Conservation (phyloP, 768 basidiomycete species). For the Lentinula guzmanii region DNA sequence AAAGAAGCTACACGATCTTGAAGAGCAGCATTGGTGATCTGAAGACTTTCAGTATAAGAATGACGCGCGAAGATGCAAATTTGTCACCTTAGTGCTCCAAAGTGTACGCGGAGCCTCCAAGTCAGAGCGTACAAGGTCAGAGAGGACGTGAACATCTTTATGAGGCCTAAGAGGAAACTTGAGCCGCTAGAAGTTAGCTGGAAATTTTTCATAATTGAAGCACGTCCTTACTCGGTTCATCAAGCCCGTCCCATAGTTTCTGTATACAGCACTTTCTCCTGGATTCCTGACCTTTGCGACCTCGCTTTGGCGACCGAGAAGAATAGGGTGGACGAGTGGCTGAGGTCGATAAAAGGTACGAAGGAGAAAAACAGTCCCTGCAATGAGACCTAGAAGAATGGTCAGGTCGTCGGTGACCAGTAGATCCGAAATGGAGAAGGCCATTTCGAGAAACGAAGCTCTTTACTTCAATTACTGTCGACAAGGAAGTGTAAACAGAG, state of each 20-base stretch:
- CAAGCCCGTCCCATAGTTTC: conserved; percentile 84
- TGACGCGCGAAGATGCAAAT: neutral
- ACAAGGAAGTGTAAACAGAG: neutral
- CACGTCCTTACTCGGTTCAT: conserved; percentile 62
- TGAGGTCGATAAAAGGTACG: conserved; percentile 78
- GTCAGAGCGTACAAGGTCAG: conserved; percentile 64
- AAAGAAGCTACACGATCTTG: conserved; percentile 67
- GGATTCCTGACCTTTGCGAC: conserved; percentile 76
- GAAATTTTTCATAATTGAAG: conserved; percentile 10
- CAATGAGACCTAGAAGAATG: conserved; percentile 68
- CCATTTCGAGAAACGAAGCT: conserved; percentile 12
- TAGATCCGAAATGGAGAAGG: conserved; percentile 45
- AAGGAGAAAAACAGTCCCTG: conserved; percentile 70
- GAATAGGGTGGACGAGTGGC: conserved; percentile 88
- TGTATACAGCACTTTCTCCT: conserved; percentile 80
- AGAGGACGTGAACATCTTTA: conserved; percentile 63
- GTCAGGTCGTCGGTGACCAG: conserved; percentile 77
- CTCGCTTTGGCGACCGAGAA: conserved; percentile 90
- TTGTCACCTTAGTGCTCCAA: conserved; percentile 67
- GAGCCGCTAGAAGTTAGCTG: conserved; percentile 2
- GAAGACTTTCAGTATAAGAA: conserved; percentile 2
- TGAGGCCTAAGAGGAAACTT: conserved; percentile 72
- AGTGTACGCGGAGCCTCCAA: conserved; percentile 63
- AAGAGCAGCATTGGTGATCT: conserved; percentile 74
- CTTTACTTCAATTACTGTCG: neutral